Percentiles rank a stretch among this genome's conserved stretches.
Evolutionary conservation across 306 rosid species (phyloP).

Genomic region (Styphnolobium japonicum): DNA sequence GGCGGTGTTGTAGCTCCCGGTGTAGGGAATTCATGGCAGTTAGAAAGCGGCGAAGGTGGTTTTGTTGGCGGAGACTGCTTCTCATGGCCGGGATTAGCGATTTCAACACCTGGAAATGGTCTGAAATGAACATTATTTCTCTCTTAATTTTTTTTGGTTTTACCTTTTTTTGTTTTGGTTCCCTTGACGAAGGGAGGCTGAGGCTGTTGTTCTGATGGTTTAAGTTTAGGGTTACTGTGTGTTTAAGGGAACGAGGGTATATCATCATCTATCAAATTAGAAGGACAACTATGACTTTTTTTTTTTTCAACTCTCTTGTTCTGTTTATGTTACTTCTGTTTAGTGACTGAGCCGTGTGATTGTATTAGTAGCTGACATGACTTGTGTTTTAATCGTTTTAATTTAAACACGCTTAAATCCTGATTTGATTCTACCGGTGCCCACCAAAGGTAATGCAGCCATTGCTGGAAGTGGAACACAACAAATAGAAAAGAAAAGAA

Average conservation of each 20-base stretch:
- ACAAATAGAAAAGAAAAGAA: background rate
- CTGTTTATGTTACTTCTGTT: background rate
- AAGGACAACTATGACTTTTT: background rate
- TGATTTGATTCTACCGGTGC: too few relatives aligned
- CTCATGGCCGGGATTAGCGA: conserved; percentile 88
- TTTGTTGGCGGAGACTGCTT: conserved; percentile 70
- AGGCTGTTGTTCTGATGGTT: conserved; percentile 8
- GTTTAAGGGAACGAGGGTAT: conserved; percentile 22
- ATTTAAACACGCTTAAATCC: background rate
- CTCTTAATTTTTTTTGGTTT: background rate
- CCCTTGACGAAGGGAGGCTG: background rate
- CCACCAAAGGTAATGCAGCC: background rate
- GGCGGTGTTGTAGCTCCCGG: conserved; percentile 32
- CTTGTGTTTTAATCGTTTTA: background rate
- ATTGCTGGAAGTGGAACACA: background rate
- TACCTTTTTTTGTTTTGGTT: background rate
- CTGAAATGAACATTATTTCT: conserved; percentile 47
- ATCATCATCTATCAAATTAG: background rate
- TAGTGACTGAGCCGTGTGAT: background rate
- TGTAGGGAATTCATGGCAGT: conserved; percentile 65
- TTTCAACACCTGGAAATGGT: conserved; percentile 82
- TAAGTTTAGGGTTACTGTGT: conserved; percentile 15
- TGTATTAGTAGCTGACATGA: background rate
- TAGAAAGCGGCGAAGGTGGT: conserved; percentile 63
- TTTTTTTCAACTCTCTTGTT: background rate